Evolutionary conservation across 1,139 yeast species (phyloP).

Genomic region (Candida tetrigidarum): DNA sequence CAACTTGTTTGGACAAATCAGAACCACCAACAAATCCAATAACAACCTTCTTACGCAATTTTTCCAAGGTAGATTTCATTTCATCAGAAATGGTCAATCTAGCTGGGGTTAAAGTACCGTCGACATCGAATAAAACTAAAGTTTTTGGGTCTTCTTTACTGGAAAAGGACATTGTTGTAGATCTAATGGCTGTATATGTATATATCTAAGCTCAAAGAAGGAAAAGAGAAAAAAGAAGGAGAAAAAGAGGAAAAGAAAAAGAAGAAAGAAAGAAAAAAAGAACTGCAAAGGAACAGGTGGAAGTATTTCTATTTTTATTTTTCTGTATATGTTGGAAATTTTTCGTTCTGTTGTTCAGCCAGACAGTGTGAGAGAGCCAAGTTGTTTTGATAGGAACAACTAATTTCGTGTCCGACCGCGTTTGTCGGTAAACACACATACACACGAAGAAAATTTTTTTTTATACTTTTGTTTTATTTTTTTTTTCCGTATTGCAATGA

Average conservation of each 20-base stretch:
- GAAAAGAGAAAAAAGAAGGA: constrained; percentile 7
- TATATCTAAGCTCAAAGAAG: constrained; percentile 11
- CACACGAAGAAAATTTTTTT: background rate
- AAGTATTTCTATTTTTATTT: constrained; percentile 1
- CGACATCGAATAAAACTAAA: constrained; percentile 92
- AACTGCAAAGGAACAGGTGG: background rate
- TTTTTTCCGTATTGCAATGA: constrained; percentile 5
- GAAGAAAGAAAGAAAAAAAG: background rate
- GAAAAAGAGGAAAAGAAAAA: constrained; percentile 1
- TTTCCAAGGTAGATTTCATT: constrained; percentile 69
- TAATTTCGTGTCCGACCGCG: too few species aligned
- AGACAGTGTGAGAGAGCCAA: background rate
- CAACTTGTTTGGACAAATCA: constrained; percentile 91
- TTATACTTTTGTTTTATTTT: background rate
- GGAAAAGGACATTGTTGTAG: constrained; percentile 49
- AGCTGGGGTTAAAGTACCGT: constrained; percentile 98
- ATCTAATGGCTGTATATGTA: background rate
- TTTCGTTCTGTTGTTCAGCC: background rate
- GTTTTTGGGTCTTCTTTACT: constrained; percentile 59
- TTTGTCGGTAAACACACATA: too few species aligned
- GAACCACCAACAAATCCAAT: constrained; percentile 99
- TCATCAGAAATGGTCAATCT: constrained; percentile 83
- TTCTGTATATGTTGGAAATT: background rate
- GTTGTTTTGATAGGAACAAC: too few species aligned
- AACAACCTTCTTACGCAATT: constrained; percentile 87